These are phyloP conservation scores for Stagonosporopsis chrysanthemi DNA, from an alignment of 2,329 filamentous ascomycete genomes.

Conservation along the genomic window DNA sequence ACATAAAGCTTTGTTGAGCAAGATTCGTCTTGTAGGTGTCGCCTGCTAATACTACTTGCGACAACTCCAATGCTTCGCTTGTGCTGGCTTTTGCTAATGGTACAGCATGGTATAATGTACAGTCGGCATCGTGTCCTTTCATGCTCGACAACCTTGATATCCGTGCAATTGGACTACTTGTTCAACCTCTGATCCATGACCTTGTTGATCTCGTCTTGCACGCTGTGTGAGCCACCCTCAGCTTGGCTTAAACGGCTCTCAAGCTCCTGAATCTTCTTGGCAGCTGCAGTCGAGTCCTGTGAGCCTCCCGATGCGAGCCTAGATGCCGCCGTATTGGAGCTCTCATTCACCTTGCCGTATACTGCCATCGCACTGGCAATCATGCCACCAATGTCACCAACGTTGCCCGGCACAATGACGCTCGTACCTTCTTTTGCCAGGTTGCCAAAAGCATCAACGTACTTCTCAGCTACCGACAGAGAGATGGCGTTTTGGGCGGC, in stretches of 20 bases:
- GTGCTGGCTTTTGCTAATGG: slow-evolving; percentile 34
- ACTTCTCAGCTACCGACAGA: slow-evolving; percentile 93
- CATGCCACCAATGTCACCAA: slow-evolving; percentile 95
- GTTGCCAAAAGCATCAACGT: slow-evolving; percentile 92
- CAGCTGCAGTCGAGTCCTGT: slow-evolving; percentile 29
- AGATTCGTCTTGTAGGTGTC: slow-evolving; percentile 1
- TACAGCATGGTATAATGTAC: slow-evolving; percentile 46
- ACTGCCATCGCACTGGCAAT: slow-evolving; percentile 95
- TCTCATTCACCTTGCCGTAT: slow-evolving; percentile 89
- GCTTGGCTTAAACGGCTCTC: slow-evolving; percentile 37
- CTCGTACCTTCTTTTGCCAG: slow-evolving; percentile 95
- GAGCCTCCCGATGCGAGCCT: slow-evolving; percentile 43
- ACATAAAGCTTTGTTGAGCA: not conserved
- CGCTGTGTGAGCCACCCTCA: slow-evolving; percentile 31
- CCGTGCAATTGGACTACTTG: slow-evolving; percentile 24
- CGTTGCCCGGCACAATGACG: slow-evolving; percentile 94
- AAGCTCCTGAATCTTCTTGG: slow-evolving; percentile 43
- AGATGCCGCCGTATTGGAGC: slow-evolving; percentile 73
- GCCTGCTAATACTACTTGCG: slow-evolving; percentile 28
- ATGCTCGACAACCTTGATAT: not conserved
- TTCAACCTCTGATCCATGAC: slow-evolving; percentile 47
- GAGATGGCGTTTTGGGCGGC: slow-evolving; percentile 85
- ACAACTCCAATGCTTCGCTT: slow-evolving; percentile 31
- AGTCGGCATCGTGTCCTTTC: slow-evolving; percentile 21
- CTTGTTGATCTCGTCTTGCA: slow-evolving; percentile 44